Evolutionary conservation across 2,329 filamentous ascomycete species (phyloP).

Genomic region (Coleophoma crateriformis): DNA sequence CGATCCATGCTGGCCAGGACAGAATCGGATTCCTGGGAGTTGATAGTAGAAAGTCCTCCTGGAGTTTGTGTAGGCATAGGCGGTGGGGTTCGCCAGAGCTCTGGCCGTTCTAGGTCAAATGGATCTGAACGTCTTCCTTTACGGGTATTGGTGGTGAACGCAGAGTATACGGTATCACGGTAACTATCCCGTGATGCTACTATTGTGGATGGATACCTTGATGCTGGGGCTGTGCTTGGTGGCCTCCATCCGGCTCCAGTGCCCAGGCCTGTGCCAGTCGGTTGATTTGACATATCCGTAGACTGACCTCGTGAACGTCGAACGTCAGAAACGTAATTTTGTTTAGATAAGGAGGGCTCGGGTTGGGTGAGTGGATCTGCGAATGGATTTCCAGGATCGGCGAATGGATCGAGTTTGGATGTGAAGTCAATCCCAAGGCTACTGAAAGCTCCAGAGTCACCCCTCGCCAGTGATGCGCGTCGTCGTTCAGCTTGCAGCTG

Average conservation of each 20-base stretch:
- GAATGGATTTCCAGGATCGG: conserved; percentile 10
- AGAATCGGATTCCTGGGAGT: not conserved
- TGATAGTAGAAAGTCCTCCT: not conserved
- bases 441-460: conserved; percentile 7
- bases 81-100: conserved; percentile 30
- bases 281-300: conserved; percentile 17
- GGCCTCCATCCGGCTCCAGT: conserved; percentile 16
- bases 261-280: conserved; percentile 19
- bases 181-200: conserved; percentile 25
- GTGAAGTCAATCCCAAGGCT: conserved; percentile 20
- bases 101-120: conserved; percentile 56
- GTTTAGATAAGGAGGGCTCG: conserved; percentile 22
- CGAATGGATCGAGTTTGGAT: conserved; percentile 4
- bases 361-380: conserved; percentile 18
- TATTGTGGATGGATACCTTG: conserved; percentile 21
- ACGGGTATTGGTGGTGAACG: conserved; percentile 32
- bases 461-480: conserved; percentile 10
- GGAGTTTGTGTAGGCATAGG: not conserved
- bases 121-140: conserved; percentile 57
- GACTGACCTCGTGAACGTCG: conserved; percentile 45
- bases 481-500: conserved; percentile 18
- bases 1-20: not conserved
- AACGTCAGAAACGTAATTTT: conserved; percentile 39
- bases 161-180: conserved; percentile 34
- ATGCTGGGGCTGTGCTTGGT: conserved; percentile 12